phyloP scores from a whole-genome alignment of 2,329 filamentous ascomycete species.

The Didymella arachidicola region DNA sequence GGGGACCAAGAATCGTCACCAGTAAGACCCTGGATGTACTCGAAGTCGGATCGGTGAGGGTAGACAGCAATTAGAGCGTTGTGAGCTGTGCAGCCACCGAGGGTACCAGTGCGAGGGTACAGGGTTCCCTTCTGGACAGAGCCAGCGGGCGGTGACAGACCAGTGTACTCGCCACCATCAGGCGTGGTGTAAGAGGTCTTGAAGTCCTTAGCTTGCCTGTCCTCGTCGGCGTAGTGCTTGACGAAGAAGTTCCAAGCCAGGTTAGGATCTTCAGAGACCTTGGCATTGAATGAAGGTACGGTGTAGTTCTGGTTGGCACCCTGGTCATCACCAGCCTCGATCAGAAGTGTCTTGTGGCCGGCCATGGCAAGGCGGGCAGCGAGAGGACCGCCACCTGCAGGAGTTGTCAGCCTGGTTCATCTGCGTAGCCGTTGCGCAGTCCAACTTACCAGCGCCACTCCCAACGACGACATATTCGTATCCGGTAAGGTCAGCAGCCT shows the following conservation, averaged over 20 bases:
- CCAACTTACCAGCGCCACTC: conserved; percentile 49
- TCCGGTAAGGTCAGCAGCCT: conserved; percentile 41
- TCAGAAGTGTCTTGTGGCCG: conserved; percentile 67
- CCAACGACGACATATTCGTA: conserved; percentile 72
- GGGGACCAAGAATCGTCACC: conserved; percentile 67
- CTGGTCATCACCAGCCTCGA: conserved; percentile 68
- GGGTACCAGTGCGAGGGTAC: conserved; percentile 65
- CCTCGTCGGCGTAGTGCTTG: conserved; percentile 65
- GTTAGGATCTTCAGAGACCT: conserved; percentile 63
- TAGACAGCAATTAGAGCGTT: conserved; percentile 68
- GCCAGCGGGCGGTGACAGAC: conserved; percentile 61
- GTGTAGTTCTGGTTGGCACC: conserved; percentile 60
- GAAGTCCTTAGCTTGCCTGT: conserved; percentile 62
- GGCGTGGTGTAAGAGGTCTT: conserved; percentile 65
- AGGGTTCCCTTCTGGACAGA: conserved; percentile 62
- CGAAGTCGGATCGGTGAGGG: conserved; percentile 67
- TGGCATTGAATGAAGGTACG: conserved; percentile 63
- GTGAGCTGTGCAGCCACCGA: conserved; percentile 68
- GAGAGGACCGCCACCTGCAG: conserved; percentile 37
- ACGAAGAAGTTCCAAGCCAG: conserved; percentile 71
- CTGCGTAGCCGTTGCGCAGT: not conserved
- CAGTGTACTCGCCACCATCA: conserved; percentile 54
- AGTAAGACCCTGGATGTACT: conserved; percentile 64
- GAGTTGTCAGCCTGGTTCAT: not conserved
- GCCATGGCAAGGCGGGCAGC: conserved; percentile 66